A percentile compares a stretch with the other conserved stretches of the same genome.
Conservation (phyloP, 2,329 filamentous ascomycete species). For the Colletotrichum spaethianum region DNA sequence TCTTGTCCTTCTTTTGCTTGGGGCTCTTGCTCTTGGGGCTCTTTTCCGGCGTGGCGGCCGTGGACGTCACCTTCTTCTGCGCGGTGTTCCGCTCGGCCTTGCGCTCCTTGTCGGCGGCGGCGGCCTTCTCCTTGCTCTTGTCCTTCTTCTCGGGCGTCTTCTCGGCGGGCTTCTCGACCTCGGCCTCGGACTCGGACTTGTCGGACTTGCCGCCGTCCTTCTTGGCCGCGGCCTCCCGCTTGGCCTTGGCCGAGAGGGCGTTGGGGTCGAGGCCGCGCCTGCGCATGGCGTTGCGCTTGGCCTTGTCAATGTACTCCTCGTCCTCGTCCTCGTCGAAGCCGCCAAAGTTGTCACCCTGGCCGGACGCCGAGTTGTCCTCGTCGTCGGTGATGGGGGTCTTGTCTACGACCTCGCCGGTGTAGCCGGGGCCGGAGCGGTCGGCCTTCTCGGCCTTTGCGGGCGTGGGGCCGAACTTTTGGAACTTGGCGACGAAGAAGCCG, state of each 20-base stretch:
- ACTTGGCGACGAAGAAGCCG: slow-evolving; percentile 98
- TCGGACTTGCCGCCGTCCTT: slow-evolving; percentile 25
- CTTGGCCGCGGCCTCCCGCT: slow-evolving; percentile 39
- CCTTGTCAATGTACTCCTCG: slow-evolving; percentile 78
- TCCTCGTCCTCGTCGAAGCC: slow-evolving; percentile 84
- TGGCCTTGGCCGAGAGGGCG: slow-evolving; percentile 57
- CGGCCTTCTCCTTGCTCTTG: slow-evolving; percentile 37
- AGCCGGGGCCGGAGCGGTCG: slow-evolving; percentile 44
- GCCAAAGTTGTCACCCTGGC: slow-evolving; percentile 70
- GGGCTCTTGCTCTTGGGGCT: slow-evolving; percentile 39
- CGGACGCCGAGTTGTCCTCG: slow-evolving; percentile 53
- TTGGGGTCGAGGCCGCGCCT: slow-evolving; percentile 82
- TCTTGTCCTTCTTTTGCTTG: slow-evolving; percentile 41
- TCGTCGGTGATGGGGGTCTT: slow-evolving; percentile 75
- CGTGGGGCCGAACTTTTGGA: slow-evolving; percentile 91
- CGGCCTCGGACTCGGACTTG: slow-evolving; percentile 16
- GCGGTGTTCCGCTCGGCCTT: slow-evolving; percentile 41
- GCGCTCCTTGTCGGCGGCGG: slow-evolving; percentile 41
- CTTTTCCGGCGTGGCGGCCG: slow-evolving; percentile 26
- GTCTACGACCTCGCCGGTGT: slow-evolving; percentile 69
- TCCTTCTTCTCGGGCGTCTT: slow-evolving; percentile 39
- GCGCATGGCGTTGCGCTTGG: slow-evolving; percentile 80
- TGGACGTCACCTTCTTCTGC: slow-evolving; percentile 22
- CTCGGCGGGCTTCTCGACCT: slow-evolving; percentile 34
- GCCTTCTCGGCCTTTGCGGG: slow-evolving; percentile 64